phyloP scores from a whole-genome alignment of 2,329 filamentous ascomycete genomes.

The Claviceps digitariae region DNA sequence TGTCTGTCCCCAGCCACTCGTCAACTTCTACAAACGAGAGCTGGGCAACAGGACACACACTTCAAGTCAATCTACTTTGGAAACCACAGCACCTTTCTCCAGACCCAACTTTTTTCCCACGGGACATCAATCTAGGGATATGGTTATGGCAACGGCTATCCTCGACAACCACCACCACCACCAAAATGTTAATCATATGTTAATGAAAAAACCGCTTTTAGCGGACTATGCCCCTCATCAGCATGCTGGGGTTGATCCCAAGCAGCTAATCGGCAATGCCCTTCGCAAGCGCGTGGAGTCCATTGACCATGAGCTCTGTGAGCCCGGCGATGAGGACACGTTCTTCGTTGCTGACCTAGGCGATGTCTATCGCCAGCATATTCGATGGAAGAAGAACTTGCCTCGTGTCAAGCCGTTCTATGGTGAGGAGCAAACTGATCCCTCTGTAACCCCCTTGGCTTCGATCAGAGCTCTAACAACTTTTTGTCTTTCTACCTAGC shows the following conservation, averaged over 20 bases:
- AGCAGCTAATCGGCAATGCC: slow-evolving; percentile 74
- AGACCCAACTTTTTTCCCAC: background rate
- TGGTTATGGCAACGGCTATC: slow-evolving; percentile 52
- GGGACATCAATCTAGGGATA: slow-evolving; percentile 28
- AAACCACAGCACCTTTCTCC: background rate
- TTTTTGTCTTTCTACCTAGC: slow-evolving; percentile 36
- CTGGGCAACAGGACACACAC: background rate
- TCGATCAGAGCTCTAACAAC: background rate
- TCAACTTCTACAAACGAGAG: slow-evolving; percentile 1
- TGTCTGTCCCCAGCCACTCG: slow-evolving; percentile 1
- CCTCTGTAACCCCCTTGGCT: background rate
- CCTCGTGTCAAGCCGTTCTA: slow-evolving; percentile 92
- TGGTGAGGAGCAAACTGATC: slow-evolving; percentile 38
- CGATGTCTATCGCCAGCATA: slow-evolving; percentile 95
- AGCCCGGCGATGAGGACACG: slow-evolving; percentile 86
- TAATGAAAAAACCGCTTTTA: slow-evolving; percentile 30
- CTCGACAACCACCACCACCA: slow-evolving; percentile 39
- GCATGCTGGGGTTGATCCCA: slow-evolving; percentile 38
- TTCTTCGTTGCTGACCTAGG: slow-evolving; percentile 98
- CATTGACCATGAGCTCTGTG: slow-evolving; percentile 79
- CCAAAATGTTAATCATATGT: slow-evolving; percentile 32
- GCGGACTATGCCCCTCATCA: slow-evolving; percentile 27
- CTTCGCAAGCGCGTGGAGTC: slow-evolving; percentile 72
- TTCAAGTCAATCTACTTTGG: too few relatives aligned
- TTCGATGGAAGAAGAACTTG: slow-evolving; percentile 94